Percentiles rank a stretch among this genome's conserved stretches.
phyloP scores from a whole-genome alignment of 2,329 filamentous ascomycete species.

The Sclerotinia glacialis region DNA sequence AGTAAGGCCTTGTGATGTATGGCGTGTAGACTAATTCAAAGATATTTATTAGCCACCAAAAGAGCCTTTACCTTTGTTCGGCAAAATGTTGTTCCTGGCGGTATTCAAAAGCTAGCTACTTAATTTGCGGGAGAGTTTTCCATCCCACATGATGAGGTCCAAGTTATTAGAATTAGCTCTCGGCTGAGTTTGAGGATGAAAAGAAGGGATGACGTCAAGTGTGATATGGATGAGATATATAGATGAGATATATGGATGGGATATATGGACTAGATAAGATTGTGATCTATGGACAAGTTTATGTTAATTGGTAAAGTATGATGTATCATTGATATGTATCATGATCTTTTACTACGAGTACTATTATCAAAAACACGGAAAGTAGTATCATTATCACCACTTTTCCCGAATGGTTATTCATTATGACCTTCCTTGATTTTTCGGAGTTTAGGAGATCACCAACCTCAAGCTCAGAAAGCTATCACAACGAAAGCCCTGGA shows the following conservation, averaged over 20 bases:
- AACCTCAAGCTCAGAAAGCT: too few relatives aligned
- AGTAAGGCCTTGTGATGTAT: background rate
- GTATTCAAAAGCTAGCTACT: too few relatives aligned
- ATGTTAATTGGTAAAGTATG: background rate
- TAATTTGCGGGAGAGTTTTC: too few relatives aligned
- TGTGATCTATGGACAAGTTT: background rate
- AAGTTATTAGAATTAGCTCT: too few relatives aligned
- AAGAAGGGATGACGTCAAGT: background rate
- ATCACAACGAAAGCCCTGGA: background rate
- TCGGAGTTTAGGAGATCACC: background rate
- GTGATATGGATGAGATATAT: background rate
- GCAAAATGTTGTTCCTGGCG: too few relatives aligned
- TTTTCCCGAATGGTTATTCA: background rate
- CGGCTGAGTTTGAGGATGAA: too few relatives aligned
- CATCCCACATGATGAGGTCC: too few relatives aligned
- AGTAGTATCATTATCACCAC: slow-evolving; percentile 1
- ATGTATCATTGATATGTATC: background rate
- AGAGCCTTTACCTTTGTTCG: too few relatives aligned
- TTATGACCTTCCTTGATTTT: background rate
- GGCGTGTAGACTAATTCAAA: background rate
- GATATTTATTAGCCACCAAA: too few relatives aligned
- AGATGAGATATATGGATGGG: too few relatives aligned
- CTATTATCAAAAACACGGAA: too few relatives aligned
- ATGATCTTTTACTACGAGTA: background rate
- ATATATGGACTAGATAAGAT: background rate